Evolutionary conservation across 768 basidiomycete genomes (phyloP).

Genomic region (Symmetrospora coprosmae): DNA sequence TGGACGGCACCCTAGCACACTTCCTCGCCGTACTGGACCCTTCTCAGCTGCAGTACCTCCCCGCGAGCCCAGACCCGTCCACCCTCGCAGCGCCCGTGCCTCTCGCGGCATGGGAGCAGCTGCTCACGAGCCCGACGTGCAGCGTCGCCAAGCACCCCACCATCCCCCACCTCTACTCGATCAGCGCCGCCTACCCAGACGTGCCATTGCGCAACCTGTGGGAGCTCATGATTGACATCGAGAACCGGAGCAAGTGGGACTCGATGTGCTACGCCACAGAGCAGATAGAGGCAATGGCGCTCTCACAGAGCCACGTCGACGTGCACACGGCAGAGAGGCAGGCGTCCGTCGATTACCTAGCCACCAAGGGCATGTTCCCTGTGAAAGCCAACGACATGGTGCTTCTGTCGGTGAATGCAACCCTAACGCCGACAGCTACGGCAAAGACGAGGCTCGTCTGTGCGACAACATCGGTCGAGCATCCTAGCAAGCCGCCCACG

Average conservation of each 20-base stretch:
- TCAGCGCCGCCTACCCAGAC: constrained; percentile 23
- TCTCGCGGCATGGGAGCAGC: constrained; percentile 22
- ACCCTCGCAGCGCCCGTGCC: not conserved
- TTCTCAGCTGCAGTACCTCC: constrained; percentile 11
- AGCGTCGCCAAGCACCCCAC: constrained; percentile 27
- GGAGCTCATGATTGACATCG: constrained; percentile 23
- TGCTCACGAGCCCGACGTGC: constrained; percentile 14
- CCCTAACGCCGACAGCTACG: not conserved
- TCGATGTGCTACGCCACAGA: constrained; percentile 23
- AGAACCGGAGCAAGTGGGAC: constrained; percentile 24
- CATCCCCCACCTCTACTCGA: constrained; percentile 24
- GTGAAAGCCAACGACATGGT: constrained; percentile 31
- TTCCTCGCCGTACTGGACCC: constrained; percentile 27
- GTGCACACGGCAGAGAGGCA: no score
- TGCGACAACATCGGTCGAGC: constrained; percentile 24
- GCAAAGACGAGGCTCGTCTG: not conserved
- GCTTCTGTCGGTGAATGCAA: constrained; percentile 28
- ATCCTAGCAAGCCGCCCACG: constrained; percentile 13
- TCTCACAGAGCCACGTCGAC: not conserved
- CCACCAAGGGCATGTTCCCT: constrained; percentile 30
- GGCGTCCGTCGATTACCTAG: constrained; percentile 25
- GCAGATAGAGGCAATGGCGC: constrained; percentile 25
- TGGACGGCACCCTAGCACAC: constrained; percentile 27
- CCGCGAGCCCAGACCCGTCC: not conserved
- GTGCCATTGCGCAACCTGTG: constrained; percentile 26